Base-by-base conservation (phyloP, 108 stramenopile genomes). In the Pseudonitzschia multistriata region DNA sequence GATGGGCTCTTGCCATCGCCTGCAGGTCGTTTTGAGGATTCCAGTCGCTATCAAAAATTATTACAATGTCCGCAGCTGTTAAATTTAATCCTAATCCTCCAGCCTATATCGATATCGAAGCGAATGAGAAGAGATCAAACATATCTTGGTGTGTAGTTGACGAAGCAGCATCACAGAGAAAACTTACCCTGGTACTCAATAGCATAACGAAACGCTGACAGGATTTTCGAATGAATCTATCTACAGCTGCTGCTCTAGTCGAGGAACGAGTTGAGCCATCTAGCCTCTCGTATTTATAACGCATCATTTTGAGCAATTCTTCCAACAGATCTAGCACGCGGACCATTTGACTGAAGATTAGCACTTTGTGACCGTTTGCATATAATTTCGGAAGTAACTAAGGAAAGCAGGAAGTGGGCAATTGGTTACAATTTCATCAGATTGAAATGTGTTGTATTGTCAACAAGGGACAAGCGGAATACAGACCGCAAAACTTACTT, bases 341-440 rank as follows among this genome's bases (percentile, higher is more conserved):
- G 2, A 96, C 96, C 96, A 99, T 97, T 75, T 99, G 99, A 54
- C 89, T 92, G 71, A 99, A 99, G 36, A 99, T 89, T 4, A 98
- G 79, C 11, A 97, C 96, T 74, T 93, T 93, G 85, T 97, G 97
- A 21, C 98, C 97, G 28, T 87, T 95, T 22, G 79, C 62, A 54
- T 74, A 81, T 14, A 98, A 86, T 74, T 93, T 95, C 30, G 88
- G 86, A 10, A 99, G 93, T 68, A 99, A 91, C 82, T 80, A 64
- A 6, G 73, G 54, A 0, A 25, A 8, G 52, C 10, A 53, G 36
- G 81, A 37, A 27, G 37, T 79, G 7, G 79, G 73, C 50, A 80
- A 13, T 17, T 10, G 3, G 42, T 45, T 45, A 45, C 15, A 37
- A 8, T 37, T 8, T 8, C 37, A 5, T 37, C 8, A 7, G 5